Conservation (phyloP, 768 basidiomycete genomes). For the Agrocybe chaxingu region DNA sequence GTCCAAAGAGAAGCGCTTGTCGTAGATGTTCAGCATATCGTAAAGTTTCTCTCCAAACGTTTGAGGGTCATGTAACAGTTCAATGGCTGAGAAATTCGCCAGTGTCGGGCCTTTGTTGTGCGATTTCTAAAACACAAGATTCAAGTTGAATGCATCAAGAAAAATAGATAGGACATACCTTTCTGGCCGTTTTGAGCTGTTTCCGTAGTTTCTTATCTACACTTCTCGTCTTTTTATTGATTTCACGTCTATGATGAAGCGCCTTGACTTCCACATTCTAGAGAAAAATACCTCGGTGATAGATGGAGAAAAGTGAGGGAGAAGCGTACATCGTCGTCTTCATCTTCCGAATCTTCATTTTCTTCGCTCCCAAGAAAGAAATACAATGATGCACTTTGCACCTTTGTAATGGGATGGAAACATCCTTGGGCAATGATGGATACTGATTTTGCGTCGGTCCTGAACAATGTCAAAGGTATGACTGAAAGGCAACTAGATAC, state of each 20-base stretch:
- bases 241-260: slow-evolving; percentile 81
- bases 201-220: slow-evolving; percentile 79
- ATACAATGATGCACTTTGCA: slow-evolving; percentile 90
- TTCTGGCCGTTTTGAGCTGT: slow-evolving; percentile 69
- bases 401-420: slow-evolving; percentile 91
- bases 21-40: slow-evolving; percentile 76
- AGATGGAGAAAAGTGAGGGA: not conserved
- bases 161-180: slow-evolving; percentile 37
- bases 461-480: slow-evolving; percentile 22
- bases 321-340: slow-evolving; percentile 55
- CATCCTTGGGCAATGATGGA: slow-evolving; percentile 89
- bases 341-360: slow-evolving; percentile 67
- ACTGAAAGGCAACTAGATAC: not conserved
- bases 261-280: slow-evolving; percentile 67
- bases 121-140: slow-evolving; percentile 27
- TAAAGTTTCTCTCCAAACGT: slow-evolving; percentile 94
- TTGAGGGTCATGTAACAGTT: slow-evolving; percentile 93
- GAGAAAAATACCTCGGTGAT: slow-evolving; percentile 7
- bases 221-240: slow-evolving; percentile 90
- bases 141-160: not conserved
- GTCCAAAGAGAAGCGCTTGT: slow-evolving; percentile 94
- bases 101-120: slow-evolving; percentile 25
- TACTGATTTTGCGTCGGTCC: slow-evolving; percentile 90
- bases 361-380: slow-evolving; percentile 95
- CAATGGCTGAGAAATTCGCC: slow-evolving; percentile 88